Percentiles rank a stretch among this genome's conserved stretches.
phyloP scores from a whole-genome alignment of 768 basidiomycete species.

The Xanthoconium purpureum region DNA sequence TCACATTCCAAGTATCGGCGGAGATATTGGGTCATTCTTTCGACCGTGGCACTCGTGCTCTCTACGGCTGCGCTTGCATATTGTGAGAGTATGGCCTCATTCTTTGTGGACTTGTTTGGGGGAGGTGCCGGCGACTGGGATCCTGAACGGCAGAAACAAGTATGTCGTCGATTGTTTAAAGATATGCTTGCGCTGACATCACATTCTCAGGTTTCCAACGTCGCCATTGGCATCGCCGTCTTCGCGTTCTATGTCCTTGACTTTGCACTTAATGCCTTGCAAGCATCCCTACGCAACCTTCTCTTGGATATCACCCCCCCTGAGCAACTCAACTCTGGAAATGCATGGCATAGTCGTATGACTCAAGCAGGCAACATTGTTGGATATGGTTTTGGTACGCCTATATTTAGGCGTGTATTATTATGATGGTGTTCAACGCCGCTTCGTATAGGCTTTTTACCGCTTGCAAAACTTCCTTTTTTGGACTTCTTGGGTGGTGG shows the following conservation, averaged over 20 bases:
- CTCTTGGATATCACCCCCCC: conserved; percentile 88
- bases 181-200: not conserved
- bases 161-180: conserved; percentile 30
- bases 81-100: conserved; percentile 65
- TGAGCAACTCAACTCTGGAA: conserved; percentile 86
- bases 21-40: conserved; percentile 89
- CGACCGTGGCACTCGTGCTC: conserved; percentile 74
- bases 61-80: conserved; percentile 82
- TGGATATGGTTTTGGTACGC: conserved; percentile 85
- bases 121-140: conserved; percentile 87
- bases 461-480: conserved; percentile 76
- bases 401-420: not conserved
- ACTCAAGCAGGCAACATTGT: conserved; percentile 95
- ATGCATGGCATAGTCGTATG: conserved; percentile 98
- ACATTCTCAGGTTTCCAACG: conserved; percentile 53
- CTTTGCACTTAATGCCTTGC: conserved; percentile 94
- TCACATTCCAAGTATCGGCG: conserved; percentile 88
- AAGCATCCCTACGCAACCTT: conserved; percentile 91
- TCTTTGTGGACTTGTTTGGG: conserved; percentile 75
- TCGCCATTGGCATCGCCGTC: conserved; percentile 83
- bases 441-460: conserved; percentile 65
- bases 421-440: conserved; percentile 6
- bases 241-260: conserved; percentile 91
- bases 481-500: conserved; percentile 80
- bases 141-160: conserved; percentile 62